Evolutionary conservation across 306 rosid genomes (phyloP).

Genomic region (Medicago arabica): DNA sequence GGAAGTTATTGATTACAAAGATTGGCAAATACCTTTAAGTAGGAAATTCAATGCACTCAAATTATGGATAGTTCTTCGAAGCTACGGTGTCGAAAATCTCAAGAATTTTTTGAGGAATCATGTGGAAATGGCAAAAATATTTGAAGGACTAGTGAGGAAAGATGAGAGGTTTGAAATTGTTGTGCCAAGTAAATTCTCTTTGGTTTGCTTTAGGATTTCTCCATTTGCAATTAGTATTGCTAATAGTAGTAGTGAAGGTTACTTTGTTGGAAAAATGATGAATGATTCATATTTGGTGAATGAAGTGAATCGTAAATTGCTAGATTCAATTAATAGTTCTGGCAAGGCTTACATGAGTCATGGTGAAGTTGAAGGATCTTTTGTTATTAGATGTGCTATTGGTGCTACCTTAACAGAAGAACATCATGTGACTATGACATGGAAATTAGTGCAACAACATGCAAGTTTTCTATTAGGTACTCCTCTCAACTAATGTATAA

Average conservation of each 20-base stretch:
- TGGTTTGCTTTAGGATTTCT: conserved; percentile 63
- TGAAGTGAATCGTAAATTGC: conserved; percentile 41
- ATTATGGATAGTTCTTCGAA: conserved; percentile 50
- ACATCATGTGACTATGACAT: conserved; percentile 45
- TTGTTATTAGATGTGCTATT: conserved; percentile 48
- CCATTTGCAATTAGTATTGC: conserved; percentile 32
- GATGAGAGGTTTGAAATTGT: conserved; percentile 61
- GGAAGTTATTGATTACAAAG: conserved; percentile 65
- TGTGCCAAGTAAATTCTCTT: conserved; percentile 48
- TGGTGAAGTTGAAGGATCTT: conserved; percentile 46
- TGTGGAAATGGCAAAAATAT: conserved; percentile 55
- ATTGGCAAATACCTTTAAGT: conserved; percentile 65
- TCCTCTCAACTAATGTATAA: not conserved
- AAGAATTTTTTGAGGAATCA: conserved; percentile 56
- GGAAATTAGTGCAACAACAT: conserved; percentile 57
- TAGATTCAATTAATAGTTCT: conserved; percentile 52
- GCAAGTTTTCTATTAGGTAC: conserved; percentile 32
- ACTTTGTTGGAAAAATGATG: conserved; percentile 6
- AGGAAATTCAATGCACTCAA: conserved; percentile 46
- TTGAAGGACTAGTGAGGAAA: conserved; percentile 54
- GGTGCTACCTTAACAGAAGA: conserved; percentile 61
- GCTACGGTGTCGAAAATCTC: conserved; percentile 62
- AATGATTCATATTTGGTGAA: conserved; percentile 34
- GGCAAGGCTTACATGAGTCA: conserved; percentile 60
- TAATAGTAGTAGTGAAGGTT: not conserved